Evolutionary conservation across 2,329 filamentous ascomycete species (phyloP), one percentile per base, ranked within the genome.

Genomic region (Colletotrichum tabaci): DNA sequence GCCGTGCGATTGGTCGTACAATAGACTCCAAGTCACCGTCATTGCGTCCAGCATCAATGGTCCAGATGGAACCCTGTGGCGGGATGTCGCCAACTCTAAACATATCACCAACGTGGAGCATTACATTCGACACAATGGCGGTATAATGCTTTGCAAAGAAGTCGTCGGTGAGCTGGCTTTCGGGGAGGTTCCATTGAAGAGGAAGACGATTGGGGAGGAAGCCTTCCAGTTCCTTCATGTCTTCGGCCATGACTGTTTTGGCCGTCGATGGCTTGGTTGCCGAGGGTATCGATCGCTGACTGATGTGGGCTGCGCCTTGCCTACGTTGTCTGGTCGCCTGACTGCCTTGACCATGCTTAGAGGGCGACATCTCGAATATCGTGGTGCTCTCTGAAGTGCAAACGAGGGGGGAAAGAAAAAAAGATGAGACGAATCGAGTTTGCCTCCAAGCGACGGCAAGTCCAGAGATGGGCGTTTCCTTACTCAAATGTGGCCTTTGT

Each of bases 1-100:
- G 77, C 3, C 74, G 74, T 61, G 79, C 79, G n/a, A 82, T 64
- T 23, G 75, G 66, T 50, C 75, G 65, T 16, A 79, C 23, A 13
- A 52, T 49, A 26, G 49, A 38, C 38, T 66, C 53, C 47, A 72
- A 15, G 15, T 21, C 61, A 15, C 42, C 42, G 9, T 21, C 30
- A 4, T 42, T 40, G 35, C 30, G 49, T 30, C 30, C 60, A 70
- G 44, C 15, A 15, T n/a, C 23, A 16, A 50, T 8, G 5, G 64
- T 21, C 70, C 66, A 72, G 21, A 64, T 42, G 2, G 52, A 64
- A 13, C 23, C 64, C 5, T 53, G 42, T 13, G 15, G 49, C 7
- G 55, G 55, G 38, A 26, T 10, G 15, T 42, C 26, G 15, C 64
- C 63, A 4, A 49, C 46, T 16, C 35, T 26, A 21, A 80, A 79